Evolutionary conservation across 345 rosid species (phyloP), one percentile per base, ranked within the genome.

Genomic region (Hibiscus trionum): DNA sequence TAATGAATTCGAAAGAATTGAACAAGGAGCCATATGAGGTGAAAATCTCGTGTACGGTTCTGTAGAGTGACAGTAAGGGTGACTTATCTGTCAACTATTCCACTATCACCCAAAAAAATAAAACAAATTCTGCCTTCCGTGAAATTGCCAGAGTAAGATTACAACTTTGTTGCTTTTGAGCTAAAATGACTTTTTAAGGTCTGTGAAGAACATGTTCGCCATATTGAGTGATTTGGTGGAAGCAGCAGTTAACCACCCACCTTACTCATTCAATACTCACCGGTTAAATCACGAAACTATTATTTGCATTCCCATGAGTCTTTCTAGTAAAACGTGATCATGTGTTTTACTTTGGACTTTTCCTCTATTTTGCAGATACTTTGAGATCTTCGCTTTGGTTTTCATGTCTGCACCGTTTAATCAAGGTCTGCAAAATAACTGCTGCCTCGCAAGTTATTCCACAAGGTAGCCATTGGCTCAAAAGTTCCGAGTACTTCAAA

Each of bases 381-480:
- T 70, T 61, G 58, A 37, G 55, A 60, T 75, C 79, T 24, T 11
- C 59, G 42, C 75, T 78, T 70, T 73, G 79, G 44, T 61, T 27
- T 15, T 71, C 72, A 76, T 61, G 69, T 80, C 78, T 57, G 67
- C 33, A 39, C 63, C 72, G 74, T 76, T 75, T 78, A 73, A 79
- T 70, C 80, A 86, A 76, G 64, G 63, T 39, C 68, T 76, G 81
- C 82, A 89, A 83, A 81, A 83, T 82, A 50, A 64, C 61, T 33
- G 84, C 82, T 69, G 88, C 90, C 78, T 86, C 90, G 0, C 80
- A 80, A 57, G 61, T 72, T 75, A 69, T 76, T 65, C 80, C 86
- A 75, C 75, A 74, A 60, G 83, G 84, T 26, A 86, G 72, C 73
- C 62, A 58, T 26, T 10, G 31, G 70, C 77, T 82, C 75, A 90